These are phyloP conservation scores for Penicillium janthinellum DNA, from an alignment of 2,329 filamentous ascomycete species.

Conservation along the genomic window DNA sequence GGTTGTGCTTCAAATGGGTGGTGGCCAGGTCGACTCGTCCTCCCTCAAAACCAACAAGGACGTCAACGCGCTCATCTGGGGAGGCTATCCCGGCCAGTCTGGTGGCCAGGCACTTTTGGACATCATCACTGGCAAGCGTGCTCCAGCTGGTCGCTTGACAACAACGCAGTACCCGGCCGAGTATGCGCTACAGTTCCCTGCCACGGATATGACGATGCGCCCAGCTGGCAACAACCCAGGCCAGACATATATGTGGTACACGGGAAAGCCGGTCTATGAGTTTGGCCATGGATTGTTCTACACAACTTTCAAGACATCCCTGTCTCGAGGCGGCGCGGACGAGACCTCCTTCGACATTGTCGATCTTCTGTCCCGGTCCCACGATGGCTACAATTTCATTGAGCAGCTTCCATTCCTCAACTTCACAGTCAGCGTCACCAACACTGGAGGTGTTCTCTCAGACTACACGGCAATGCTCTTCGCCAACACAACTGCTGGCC, in stretches of 20 bases:
- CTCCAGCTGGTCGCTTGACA: slow-evolving; percentile 46
- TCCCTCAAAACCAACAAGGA: slow-evolving; percentile 42
- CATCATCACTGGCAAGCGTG: slow-evolving; percentile 45
- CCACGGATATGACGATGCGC: slow-evolving; percentile 46
- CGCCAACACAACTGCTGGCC: slow-evolving; percentile 42
- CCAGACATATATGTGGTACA: slow-evolving; percentile 51
- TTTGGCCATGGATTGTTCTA: slow-evolving; percentile 51
- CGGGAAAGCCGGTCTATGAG: slow-evolving; percentile 41
- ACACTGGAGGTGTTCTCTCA: slow-evolving; percentile 39
- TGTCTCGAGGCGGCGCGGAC: background rate
- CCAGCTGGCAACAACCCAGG: slow-evolving; percentile 44
- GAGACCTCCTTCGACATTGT: slow-evolving; percentile 36
- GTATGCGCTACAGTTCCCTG: slow-evolving; percentile 47
- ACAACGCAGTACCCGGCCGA: slow-evolving; percentile 42
- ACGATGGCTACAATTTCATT: slow-evolving; percentile 28
- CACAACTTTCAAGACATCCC: slow-evolving; percentile 40
- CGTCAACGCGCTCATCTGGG: slow-evolving; percentile 48
- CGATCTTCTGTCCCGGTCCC: slow-evolving; percentile 34
- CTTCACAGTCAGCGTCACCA: slow-evolving; percentile 39
- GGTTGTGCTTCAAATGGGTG: slow-evolving; percentile 48
- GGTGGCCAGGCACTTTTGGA: slow-evolving; percentile 47
- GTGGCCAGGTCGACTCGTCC: slow-evolving; percentile 48
- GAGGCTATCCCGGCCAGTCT: slow-evolving; percentile 49
- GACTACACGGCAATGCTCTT: slow-evolving; percentile 48
- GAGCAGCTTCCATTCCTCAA: slow-evolving; percentile 44